Evolutionary conservation across 148 eudicot genomes (phyloP), one percentile per base, ranked within the genome.

Genomic region (Camellia japonica): DNA sequence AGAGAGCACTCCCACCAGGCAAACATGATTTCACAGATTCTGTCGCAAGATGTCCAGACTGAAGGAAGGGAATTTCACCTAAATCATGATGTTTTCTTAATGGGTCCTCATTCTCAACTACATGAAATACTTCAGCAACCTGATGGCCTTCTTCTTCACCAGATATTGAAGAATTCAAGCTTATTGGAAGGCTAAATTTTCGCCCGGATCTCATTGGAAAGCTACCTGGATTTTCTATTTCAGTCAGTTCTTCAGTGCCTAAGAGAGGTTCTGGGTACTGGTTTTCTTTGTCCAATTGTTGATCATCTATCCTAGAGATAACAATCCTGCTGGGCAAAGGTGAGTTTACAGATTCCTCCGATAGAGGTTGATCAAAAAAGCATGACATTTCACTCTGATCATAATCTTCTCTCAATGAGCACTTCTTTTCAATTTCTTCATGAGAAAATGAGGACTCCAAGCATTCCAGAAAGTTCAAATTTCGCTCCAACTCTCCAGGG

Each of bases 21-120:
- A 86, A 77, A 59, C 83, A 78, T 54, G 89, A 79, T 56, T 83
- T 71, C 60, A 79, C 71, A 38, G 86, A 85, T 81, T 86, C 88
- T 18, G 74, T 20, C 42, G 58, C 43, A 30, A 58, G 41, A 52
- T 52, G 65, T 58, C 41, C 41, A n/a, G 11, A 20, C 67, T 20
- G 38, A 63, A 19, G 11, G 20, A n/a, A 20, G 52, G 14, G 20
- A 56, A 73, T 38, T 56, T 73, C 64, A 30, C n/a, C 20, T 23
- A 19, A 56, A 49, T 23, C 49, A 54, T 70, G 9, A 67, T 60
- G 4, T 3, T 23, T 23, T 20, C 60, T 47, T 70, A 71, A 59
- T 41, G 20, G 52, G 16, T 67, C 64, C 81, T 79, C 44, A 20
- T 70, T 59, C 42, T 59, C 68, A 59, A 58, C 43, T 15, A 52